phyloP scores from a whole-genome alignment of 2,329 filamentous ascomycete genomes.

The Sclerotinia subarctica region DNA sequence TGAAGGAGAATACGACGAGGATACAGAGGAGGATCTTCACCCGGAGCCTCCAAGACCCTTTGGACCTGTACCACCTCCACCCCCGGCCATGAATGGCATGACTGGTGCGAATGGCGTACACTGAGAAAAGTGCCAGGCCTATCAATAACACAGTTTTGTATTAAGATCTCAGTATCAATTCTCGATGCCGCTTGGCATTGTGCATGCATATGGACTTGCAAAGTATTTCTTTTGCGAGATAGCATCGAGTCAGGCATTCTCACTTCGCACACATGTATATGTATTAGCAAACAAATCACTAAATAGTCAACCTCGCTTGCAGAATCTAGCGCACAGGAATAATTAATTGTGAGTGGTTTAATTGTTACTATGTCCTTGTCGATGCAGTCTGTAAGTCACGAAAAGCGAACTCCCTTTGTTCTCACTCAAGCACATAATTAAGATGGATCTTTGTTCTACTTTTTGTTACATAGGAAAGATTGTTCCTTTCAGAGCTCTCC shows the following conservation, averaged over 20 bases:
- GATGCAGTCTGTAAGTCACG: neutral
- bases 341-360: neutral
- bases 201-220: neutral
- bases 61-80: conserved; percentile 37
- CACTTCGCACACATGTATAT: conserved; percentile 17
- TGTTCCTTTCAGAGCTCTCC: neutral
- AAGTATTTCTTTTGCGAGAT: neutral
- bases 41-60: conserved; percentile 36
- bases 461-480: neutral
- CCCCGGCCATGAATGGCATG: conserved; percentile 32
- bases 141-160: conserved; percentile 18
- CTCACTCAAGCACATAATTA: neutral
- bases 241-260: neutral
- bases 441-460: neutral
- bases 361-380: neutral
- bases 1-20: conserved; percentile 46
- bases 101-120: conserved; percentile 17
- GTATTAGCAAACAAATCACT: conserved; percentile 17
- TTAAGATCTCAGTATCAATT: conserved; percentile 8
- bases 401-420: neutral
- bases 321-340: neutral
- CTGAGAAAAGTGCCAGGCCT: conserved; percentile 7
- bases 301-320: conserved; percentile 10
- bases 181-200: neutral
- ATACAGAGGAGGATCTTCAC: conserved; percentile 41